These are phyloP conservation scores for Aspergillus diversus DNA, from an alignment of 495 filamentous ascomycete genomes.

Conservation along the genomic window DNA sequence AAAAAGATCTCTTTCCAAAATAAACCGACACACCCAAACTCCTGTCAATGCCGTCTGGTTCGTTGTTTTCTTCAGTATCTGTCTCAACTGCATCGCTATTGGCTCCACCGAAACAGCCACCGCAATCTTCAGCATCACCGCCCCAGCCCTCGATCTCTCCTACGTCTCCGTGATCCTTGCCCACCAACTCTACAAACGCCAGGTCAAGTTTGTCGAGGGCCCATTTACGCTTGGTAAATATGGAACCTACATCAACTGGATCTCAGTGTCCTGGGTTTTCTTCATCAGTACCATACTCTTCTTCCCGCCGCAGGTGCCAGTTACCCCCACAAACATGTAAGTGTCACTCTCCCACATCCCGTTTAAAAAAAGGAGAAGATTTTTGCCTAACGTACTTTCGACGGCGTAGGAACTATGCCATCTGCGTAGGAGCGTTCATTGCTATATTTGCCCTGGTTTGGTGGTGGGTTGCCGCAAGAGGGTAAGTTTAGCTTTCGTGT, in stretches of 20 bases:
- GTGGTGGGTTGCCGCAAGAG: slow-evolving; percentile 66
- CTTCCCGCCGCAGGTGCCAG: slow-evolving; percentile 63
- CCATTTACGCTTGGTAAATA: slow-evolving; percentile 67
- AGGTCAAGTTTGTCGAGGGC: slow-evolving; percentile 63
- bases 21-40: slow-evolving; percentile 62
- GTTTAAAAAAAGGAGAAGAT: neutral
- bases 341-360: slow-evolving; percentile 9
- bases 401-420: slow-evolving; percentile 63
- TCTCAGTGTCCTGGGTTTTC: slow-evolving; percentile 66
- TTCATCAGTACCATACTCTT: slow-evolving; percentile 72
- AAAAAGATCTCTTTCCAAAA: slow-evolving; percentile 56
- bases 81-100: slow-evolving; percentile 69
- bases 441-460: slow-evolving; percentile 63
- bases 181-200: slow-evolving; percentile 59
- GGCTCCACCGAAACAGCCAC: slow-evolving; percentile 68
- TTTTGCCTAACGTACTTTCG: too few species aligned
- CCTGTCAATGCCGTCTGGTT: slow-evolving; percentile 75
- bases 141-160: slow-evolving; percentile 68
- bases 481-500: slow-evolving; percentile 42
- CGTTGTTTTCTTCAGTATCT: slow-evolving; percentile 64
- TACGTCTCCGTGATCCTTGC: slow-evolving; percentile 72
- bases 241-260: slow-evolving; percentile 60
- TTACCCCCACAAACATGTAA: slow-evolving; percentile 67
- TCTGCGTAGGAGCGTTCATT: slow-evolving; percentile 66
- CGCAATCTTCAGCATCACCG: slow-evolving; percentile 72